phyloP scores from a whole-genome alignment of 2,329 filamentous ascomycete species.

The Pseudocercospora macadamiae region DNA sequence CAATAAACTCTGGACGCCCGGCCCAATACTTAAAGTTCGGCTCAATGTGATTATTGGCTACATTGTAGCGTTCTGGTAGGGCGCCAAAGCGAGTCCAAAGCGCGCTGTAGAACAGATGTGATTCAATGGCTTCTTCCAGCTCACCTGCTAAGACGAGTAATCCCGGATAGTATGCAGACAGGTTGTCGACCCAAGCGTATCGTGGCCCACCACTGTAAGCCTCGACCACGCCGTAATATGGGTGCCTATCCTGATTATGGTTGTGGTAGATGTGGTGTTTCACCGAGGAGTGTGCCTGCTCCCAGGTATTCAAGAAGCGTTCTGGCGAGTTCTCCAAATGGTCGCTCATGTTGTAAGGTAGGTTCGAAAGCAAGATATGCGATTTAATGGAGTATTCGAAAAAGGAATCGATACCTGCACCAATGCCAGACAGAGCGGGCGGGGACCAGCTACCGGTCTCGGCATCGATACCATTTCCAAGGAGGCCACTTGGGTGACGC shows the following conservation, averaged over 20 bases:
- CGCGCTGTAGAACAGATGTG: constrained; percentile 87
- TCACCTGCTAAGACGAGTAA: constrained; percentile 84
- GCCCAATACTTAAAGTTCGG: constrained; percentile 92
- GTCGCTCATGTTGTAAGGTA: constrained; percentile 59
- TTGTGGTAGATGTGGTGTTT: constrained; percentile 84
- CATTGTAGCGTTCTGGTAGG: constrained; percentile 81
- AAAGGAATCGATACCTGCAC: constrained; percentile 95
- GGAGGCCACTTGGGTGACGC: constrained; percentile 80
- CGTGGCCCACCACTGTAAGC: constrained; percentile 83
- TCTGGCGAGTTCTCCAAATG: constrained; percentile 60
- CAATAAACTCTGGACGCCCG: constrained; percentile 92
- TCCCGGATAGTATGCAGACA: constrained; percentile 94
- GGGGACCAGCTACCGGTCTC: constrained; percentile 85
- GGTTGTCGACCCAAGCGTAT: constrained; percentile 93
- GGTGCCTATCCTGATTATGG: constrained; percentile 72
- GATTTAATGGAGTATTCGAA: constrained; percentile 98
- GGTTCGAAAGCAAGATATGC: constrained; percentile 83
- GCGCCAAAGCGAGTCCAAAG: constrained; percentile 95
- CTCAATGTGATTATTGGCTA: constrained; percentile 75
- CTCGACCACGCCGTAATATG: constrained; percentile 91
- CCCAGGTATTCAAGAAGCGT: constrained; percentile 80
- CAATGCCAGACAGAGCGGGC: constrained; percentile 86
- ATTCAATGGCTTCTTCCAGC: constrained; percentile 85
- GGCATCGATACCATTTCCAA: constrained; percentile 90
- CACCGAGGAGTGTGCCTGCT: constrained; percentile 82